phyloP scores from a whole-genome alignment of 208 protist genomes.

The Crithidia expoeki region DNA sequence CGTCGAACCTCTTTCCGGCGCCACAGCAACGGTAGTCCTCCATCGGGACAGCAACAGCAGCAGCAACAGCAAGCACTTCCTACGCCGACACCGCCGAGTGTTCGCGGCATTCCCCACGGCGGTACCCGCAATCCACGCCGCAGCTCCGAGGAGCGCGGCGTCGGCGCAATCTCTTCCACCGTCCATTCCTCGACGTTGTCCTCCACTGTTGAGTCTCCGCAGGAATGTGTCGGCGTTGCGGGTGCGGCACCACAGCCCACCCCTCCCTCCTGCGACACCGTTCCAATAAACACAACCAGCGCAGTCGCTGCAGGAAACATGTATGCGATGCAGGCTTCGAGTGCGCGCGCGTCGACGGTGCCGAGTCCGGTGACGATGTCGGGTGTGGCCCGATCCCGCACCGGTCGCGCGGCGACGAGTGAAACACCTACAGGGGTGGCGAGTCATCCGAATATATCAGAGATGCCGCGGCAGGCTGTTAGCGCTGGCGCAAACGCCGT shows the following conservation, averaged over 20 bases:
- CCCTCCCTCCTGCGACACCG: neutral
- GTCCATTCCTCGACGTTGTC: neutral
- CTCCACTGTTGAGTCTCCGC: neutral
- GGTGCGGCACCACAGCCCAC: too few species aligned
- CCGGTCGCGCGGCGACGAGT: neutral
- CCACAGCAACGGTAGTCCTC: neutral
- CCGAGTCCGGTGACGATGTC: neutral
- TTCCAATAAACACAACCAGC: neutral
- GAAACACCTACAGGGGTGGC: slow-evolving; percentile 7
- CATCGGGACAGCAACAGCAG: neutral
- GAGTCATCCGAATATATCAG: neutral
- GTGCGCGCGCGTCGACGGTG: neutral
- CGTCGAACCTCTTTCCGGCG: slow-evolving; percentile 3
- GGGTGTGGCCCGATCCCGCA: neutral
- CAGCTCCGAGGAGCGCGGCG: slow-evolving; percentile 16
- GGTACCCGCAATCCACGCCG: slow-evolving; percentile 11
- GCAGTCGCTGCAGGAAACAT: neutral
- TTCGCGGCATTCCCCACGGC: slow-evolving; percentile 3
- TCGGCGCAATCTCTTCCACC: neutral
- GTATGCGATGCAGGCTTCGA: neutral
- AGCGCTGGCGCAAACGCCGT: slow-evolving; percentile 1
- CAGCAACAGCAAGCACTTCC: neutral
- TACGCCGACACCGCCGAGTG: slow-evolving; percentile 8
- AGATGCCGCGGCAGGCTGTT: slow-evolving; percentile 1
- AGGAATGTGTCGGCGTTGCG: neutral